Percentiles rank a stretch among this genome's conserved stretches.
Evolutionary conservation across 2,329 filamentous ascomycete species (phyloP).

Genomic region (Xylaria sp.): DNA sequence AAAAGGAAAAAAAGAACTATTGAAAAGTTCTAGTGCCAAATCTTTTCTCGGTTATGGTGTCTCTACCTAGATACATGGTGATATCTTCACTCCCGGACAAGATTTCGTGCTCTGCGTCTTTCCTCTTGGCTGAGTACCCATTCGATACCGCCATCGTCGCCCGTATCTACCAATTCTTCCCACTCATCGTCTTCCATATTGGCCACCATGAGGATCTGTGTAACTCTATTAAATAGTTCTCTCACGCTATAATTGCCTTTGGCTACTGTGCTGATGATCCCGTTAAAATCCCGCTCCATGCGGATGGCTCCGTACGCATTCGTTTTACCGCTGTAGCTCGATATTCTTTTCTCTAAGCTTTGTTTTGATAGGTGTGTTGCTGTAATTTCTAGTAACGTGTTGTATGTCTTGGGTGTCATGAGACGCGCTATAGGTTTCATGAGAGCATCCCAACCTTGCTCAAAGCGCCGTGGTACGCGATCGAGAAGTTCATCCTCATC

Average conservation of each 20-base stretch:
- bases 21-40: background rate
- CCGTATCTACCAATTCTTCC: conserved; percentile 68
- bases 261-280: conserved; percentile 70
- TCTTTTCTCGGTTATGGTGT: conserved; percentile 5
- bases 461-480: conserved; percentile 81
- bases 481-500: conserved; percentile 68
- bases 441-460: conserved; percentile 84
- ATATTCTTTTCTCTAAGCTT: conserved; percentile 87
- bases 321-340: conserved; percentile 80
- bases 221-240: conserved; percentile 73
- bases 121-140: conserved; percentile 73
- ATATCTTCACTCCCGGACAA: conserved; percentile 57
- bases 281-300: conserved; percentile 77
- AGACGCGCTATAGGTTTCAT: conserved; percentile 87
- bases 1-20: too few species aligned
- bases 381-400: conserved; percentile 78
- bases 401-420: conserved; percentile 81
- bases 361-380: conserved; percentile 76
- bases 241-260: conserved; percentile 74
- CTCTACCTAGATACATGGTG: conserved; percentile 11
- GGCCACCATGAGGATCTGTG: conserved; percentile 77
- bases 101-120: conserved; percentile 69
- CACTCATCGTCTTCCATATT: conserved; percentile 87
- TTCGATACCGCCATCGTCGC: conserved; percentile 66
- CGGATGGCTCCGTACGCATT: conserved; percentile 79